Base-by-base conservation (phyloP, 139 green algal genomes). In the Ulvella scutata region DNA sequence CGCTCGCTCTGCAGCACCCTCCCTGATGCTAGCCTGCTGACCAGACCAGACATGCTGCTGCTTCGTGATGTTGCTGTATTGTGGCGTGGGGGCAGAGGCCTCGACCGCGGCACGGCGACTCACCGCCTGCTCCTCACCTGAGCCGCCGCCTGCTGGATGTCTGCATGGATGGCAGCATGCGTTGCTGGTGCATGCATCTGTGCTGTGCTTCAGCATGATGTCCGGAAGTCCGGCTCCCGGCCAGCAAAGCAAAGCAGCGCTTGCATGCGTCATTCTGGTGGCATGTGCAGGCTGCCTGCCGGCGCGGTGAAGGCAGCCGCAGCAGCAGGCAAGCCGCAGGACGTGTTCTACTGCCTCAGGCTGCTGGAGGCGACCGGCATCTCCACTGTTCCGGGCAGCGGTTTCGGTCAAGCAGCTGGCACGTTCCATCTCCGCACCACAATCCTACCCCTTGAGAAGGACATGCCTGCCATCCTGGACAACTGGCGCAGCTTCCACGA, bases 371-470 rank as follows among this genome's bases (percentile, higher is more conserved):
- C 74, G 1, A 97, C 91, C 13, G 91, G 91, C 61, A 94, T 96
- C 76, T 86, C 77, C 62, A 90, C 87, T 9, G 88, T 80, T 37
- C 59, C 75, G 6, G 74, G 73, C 34, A 72, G 43, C 37, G 78
- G 43, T 17, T 77, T 77, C 60, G 78, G 36, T 4, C 90, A 90
- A 77, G 78, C 84, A 82, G 61, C 82, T 67, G 90, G 85, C 51
- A 97, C 93, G 23, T 97, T 93, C 85, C 93, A 98, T 84, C 84
- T 97, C 82, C 83, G 93, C 40, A 98, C 93, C 36, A 98, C 93
- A 72, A 95, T 98, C 83, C 83, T 97, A 78, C 92, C 92, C 0
- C 82, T 82, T 10, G 92, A 96, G 86, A 88, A 94, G 74, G 84
- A 91, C 38, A 93, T 94, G 84, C 73, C 76, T 3, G 75, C 80